A percentile compares a stretch with the other conserved stretches of the same genome.
phyloP scores from a whole-genome alignment of 1,284 basidiomycete species.

The Ceratobasidium sp. region DNA sequence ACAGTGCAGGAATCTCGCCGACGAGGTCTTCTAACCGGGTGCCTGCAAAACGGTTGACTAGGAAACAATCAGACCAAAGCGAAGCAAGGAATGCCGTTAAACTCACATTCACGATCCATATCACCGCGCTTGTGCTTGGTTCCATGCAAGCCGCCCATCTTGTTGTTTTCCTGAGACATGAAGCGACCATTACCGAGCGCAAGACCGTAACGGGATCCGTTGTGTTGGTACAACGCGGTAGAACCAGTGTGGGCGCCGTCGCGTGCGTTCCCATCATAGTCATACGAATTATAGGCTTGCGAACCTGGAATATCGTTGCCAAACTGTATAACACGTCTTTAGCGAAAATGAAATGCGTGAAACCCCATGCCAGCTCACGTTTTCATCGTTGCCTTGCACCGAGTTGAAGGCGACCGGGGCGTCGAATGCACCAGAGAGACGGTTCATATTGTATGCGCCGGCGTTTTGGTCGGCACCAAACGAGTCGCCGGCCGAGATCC shows the following conservation, averaged over 20 bases:
- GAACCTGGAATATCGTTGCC: constrained; percentile 55
- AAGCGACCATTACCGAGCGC: constrained; percentile 53
- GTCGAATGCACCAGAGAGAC: constrained; percentile 18
- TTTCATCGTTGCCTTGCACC: constrained; percentile 20
- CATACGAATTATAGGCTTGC: constrained; percentile 54
- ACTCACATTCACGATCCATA: constrained; percentile 83
- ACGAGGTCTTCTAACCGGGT: constrained; percentile 94
- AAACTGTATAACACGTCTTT: too few relatives aligned
- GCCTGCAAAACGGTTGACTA: constrained; percentile 93
- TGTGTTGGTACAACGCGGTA: constrained; percentile 80
- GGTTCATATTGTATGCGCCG: constrained; percentile 26
- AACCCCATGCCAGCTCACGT: neutral
- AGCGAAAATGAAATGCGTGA: neutral
- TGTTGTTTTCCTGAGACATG: constrained; percentile 57
- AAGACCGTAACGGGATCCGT: constrained; percentile 75
- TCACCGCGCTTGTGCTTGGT: constrained; percentile 93
- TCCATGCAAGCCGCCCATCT: constrained; percentile 88
- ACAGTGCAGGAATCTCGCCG: constrained; percentile 91
- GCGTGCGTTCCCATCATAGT: constrained; percentile 57
- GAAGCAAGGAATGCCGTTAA: constrained; percentile 13
- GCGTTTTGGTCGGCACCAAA: constrained; percentile 14
- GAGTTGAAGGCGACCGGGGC: constrained; percentile 22
- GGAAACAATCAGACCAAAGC: neutral
- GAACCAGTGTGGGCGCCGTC: constrained; percentile 63
- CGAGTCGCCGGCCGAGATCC: constrained; percentile 12